A percentile compares a stretch with the other conserved stretches of the same genome.
These are phyloP conservation scores for Eucalyptus regnans DNA, from an alignment of 345 rosid species.

Conservation along the genomic window DNA sequence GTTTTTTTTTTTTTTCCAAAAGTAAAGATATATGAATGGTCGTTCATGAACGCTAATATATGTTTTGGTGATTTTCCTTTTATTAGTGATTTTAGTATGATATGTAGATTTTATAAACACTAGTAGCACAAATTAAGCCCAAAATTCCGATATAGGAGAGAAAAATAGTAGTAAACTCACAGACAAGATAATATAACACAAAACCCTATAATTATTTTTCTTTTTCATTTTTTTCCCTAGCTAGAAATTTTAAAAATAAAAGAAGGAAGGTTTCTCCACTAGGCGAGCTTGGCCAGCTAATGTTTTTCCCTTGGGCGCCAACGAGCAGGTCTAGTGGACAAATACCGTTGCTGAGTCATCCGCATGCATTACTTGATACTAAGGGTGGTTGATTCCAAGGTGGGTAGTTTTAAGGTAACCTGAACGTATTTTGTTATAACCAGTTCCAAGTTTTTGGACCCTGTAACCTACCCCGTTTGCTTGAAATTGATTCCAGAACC, in stretches of 20 bases:
- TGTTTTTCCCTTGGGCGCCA: background rate
- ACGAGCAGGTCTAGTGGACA: background rate
- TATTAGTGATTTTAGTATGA: background rate
- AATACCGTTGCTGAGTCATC: background rate
- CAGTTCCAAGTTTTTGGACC: no score
- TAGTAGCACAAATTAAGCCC: background rate
- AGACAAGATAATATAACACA: background rate
- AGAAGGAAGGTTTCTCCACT: background rate
- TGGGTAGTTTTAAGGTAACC: no score
- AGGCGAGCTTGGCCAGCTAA: background rate
- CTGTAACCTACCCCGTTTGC: no score
- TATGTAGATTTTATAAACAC: no score
- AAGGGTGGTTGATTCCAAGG: no score
- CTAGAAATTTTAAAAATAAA: background rate
- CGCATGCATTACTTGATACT: background rate
- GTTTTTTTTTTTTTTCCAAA: no score
- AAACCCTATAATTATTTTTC: background rate
- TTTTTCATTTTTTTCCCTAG: background rate
- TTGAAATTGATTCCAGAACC: accelerated
- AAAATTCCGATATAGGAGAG: background rate
- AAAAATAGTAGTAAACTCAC: background rate
- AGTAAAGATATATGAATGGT: background rate
- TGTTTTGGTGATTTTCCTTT: background rate
- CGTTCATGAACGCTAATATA: background rate
- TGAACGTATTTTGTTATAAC: no score